These are phyloP conservation scores for Amanita jacksonii DNA, from an alignment of 768 basidiomycete species.

Conservation along the genomic window DNA sequence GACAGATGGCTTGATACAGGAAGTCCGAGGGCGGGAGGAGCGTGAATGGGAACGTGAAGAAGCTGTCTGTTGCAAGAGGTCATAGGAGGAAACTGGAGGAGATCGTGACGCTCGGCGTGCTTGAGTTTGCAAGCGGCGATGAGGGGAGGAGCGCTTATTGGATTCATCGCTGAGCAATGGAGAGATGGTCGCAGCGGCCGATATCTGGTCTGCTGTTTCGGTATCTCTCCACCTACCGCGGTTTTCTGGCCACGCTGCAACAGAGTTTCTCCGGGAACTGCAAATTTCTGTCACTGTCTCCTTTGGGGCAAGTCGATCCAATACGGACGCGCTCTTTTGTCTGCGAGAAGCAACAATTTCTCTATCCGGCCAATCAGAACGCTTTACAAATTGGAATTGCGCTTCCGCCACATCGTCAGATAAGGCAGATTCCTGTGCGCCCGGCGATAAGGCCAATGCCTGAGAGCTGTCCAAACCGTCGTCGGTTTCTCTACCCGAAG, in stretches of 20 bases:
- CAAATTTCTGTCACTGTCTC: slow-evolving; percentile 27
- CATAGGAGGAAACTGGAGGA: slow-evolving; percentile 41
- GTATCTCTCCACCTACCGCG: slow-evolving; percentile 56
- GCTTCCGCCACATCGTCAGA: slow-evolving; percentile 50
- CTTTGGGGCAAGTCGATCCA: slow-evolving; percentile 48
- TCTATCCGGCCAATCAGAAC: slow-evolving; percentile 79
- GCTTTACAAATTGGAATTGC: slow-evolving; percentile 73
- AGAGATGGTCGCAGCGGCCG: slow-evolving; percentile 21
- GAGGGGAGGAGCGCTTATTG: slow-evolving; percentile 27
- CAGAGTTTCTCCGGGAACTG: slow-evolving; percentile 26
- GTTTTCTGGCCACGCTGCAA: slow-evolving; percentile 28
- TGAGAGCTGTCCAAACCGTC: slow-evolving; percentile 19
- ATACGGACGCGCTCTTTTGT: slow-evolving; percentile 53
- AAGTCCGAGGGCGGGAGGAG: neutral
- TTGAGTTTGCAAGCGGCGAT: slow-evolving; percentile 30
- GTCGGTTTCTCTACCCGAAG: slow-evolving; percentile 32
- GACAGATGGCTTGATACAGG: neutral
- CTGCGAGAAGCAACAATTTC: slow-evolving; percentile 62
- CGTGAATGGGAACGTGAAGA: slow-evolving; percentile 1
- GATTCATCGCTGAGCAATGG: slow-evolving; percentile 17
- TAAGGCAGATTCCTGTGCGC: slow-evolving; percentile 25
- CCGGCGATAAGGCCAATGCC: slow-evolving; percentile 18
- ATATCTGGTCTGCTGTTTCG: slow-evolving; percentile 28
- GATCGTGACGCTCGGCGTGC: slow-evolving; percentile 43
- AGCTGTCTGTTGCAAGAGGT: slow-evolving; percentile 26